Conservation (phyloP, 495 filamentous ascomycete species). For the Aspergillus bridgeri region DNA sequence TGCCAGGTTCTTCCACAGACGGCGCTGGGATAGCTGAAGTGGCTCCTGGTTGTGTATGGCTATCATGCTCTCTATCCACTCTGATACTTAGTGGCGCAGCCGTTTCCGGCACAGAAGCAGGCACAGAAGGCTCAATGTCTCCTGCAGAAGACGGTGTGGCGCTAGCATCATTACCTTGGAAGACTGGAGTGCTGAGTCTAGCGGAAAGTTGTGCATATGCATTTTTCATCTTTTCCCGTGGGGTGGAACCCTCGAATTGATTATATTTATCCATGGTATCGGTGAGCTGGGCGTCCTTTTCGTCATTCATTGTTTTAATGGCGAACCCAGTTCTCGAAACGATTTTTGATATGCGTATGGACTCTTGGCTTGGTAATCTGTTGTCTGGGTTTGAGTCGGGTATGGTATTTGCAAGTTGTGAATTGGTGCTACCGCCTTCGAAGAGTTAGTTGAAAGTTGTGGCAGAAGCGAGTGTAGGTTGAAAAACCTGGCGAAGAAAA, state of each 20-base stretch:
- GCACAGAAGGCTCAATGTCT: conserved; percentile 37
- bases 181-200: conserved; percentile 2
- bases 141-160: conserved; percentile 42
- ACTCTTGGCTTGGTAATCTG: conserved; percentile 2
- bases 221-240: conserved; percentile 32
- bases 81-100: conserved; percentile 39
- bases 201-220: conserved; percentile 24
- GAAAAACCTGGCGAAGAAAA: not conserved
- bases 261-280: conserved; percentile 29
- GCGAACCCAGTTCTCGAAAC: not conserved
- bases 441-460: not conserved
- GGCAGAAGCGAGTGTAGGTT: not conserved
- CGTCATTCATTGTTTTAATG: conserved; percentile 16
- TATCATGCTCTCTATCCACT: conserved; percentile 21
- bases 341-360: not conserved
- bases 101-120: conserved; percentile 28
- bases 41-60: conserved; percentile 4
- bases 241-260: conserved; percentile 27
- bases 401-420: not conserved
- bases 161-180: conserved; percentile 19
- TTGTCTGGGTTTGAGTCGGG: not conserved
- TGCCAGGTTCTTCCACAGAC: conserved; percentile 1
- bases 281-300: conserved; percentile 10
- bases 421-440: not conserved
- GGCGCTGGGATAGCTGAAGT: not conserved